Evolutionary conservation across 805 yeast genomes (phyloP).

Genomic region (Pichia kluyveri): DNA sequence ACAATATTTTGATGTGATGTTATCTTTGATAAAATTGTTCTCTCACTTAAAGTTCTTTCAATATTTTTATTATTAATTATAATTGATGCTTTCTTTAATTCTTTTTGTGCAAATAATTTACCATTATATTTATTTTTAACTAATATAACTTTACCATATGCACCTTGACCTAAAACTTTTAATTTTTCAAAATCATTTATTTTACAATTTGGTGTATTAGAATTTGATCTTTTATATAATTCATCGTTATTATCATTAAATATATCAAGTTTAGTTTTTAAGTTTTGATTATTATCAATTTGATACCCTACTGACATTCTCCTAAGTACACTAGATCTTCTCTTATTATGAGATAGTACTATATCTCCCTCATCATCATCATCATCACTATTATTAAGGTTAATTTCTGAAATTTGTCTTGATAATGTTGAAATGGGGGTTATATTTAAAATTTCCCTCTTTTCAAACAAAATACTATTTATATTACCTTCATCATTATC

Average conservation of each 20-base stretch:
- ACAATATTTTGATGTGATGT: conserved; percentile 78
- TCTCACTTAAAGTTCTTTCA: conserved; percentile 71
- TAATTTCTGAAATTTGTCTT: not conserved
- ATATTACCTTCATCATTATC: too few relatives aligned
- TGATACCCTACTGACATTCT: conserved; percentile 21
- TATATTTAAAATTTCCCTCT: too few relatives aligned
- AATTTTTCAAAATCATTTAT: conserved; percentile 57
- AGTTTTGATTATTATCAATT: not conserved
- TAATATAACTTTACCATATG: conserved; percentile 75
- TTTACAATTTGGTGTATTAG: conserved; percentile 5
- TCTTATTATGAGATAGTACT: too few relatives aligned
- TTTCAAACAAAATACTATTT: too few relatives aligned
- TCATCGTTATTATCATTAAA: not conserved
- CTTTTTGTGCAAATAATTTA: conserved; percentile 74
- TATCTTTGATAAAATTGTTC: conserved; percentile 51
- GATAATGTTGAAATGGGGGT: too few relatives aligned
- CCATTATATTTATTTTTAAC: conserved; percentile 56
- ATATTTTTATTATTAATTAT: conserved; percentile 41
- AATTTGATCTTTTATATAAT: conserved; percentile 8
- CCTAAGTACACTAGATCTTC: conserved; percentile 22
- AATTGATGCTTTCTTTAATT: conserved; percentile 70
- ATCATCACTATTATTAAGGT: too few relatives aligned
- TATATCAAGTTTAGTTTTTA: too few relatives aligned
- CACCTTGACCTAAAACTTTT: conserved; percentile 75
- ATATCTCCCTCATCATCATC: not conserved